Evolutionary conservation across 1,139 yeast species (phyloP).

Genomic region (Yamadazyma triangularis): DNA sequence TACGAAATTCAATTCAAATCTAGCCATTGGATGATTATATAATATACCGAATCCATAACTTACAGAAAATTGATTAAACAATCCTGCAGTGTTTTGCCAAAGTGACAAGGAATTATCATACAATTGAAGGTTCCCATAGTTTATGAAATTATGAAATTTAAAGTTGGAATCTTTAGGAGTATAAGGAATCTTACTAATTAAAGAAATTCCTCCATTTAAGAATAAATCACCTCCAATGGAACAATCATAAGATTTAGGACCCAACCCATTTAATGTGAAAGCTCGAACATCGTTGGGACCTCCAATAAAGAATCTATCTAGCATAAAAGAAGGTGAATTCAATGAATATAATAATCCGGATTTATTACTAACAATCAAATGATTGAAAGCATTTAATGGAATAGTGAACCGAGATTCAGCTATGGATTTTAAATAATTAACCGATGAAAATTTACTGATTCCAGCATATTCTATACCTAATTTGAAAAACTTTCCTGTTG

Average conservation of each 20-base stretch:
- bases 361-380: conserved; percentile 38
- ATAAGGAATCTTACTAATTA: conserved; percentile 63
- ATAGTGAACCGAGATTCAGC: conserved; percentile 45
- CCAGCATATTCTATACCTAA: conserved; percentile 59
- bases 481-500: conserved; percentile 51
- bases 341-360: conserved; percentile 49
- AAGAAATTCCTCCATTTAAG: conserved; percentile 64
- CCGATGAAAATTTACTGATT: conserved; percentile 19
- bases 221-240: conserved; percentile 81
- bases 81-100: conserved; percentile 15
- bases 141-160: conserved; percentile 64
- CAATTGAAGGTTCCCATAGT: conserved; percentile 59
- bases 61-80: conserved; percentile 38
- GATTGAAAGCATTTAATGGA: conserved; percentile 23
- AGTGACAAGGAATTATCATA: background rate
- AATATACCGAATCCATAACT: conserved; percentile 74
- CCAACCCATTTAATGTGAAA: conserved; percentile 72
- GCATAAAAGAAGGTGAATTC: conserved; percentile 38
- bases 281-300: conserved; percentile 85
- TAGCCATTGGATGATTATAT: conserved; percentile 82
- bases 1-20: conserved; percentile 85
- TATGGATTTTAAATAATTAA: conserved; percentile 41
- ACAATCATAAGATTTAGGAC: conserved; percentile 65
- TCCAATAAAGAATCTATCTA: conserved; percentile 55
- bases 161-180: conserved; percentile 55